Evolutionary conservation across 768 basidiomycete species (phyloP).

Genomic region (Hebeloma cylindrosporum): DNA sequence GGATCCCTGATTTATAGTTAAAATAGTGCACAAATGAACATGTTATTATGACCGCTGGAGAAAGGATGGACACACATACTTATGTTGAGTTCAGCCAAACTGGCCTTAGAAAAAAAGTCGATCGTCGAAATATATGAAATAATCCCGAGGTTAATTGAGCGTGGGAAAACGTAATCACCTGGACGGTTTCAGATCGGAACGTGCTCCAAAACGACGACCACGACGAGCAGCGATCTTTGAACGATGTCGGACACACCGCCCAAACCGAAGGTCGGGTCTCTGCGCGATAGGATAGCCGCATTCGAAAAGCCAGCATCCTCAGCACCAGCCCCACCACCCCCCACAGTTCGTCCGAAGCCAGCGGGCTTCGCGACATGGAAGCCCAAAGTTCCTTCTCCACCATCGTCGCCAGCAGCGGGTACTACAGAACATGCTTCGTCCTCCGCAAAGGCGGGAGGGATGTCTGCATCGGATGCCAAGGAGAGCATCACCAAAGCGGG

Average conservation of each 20-base stretch:
- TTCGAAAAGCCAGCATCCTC: conserved; percentile 71
- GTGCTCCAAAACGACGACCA: conserved; percentile 9
- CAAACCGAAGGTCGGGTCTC: conserved; percentile 70
- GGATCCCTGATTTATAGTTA: too few species aligned
- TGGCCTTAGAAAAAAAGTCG: too few species aligned
- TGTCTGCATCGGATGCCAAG: conserved; percentile 87
- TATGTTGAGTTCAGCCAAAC: too few species aligned
- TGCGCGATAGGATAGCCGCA: conserved; percentile 86
- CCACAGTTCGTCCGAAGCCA: conserved; percentile 66
- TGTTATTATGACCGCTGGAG: too few species aligned
- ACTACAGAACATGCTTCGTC: conserved; percentile 16
- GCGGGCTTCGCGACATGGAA: conserved; percentile 66
- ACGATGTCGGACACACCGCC: conserved; percentile 64
- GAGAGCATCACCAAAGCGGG: conserved; percentile 79
- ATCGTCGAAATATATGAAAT: too few species aligned
- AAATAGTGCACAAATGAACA: too few species aligned
- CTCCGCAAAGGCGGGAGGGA: conserved; percentile 38
- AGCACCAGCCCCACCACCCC: conserved; percentile 39
- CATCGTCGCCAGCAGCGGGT: conserved; percentile 38
- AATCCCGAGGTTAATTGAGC: background rate
- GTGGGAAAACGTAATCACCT: conserved; percentile 7
- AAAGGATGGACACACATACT: too few species aligned
- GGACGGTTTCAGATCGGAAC: background rate
- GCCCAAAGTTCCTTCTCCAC: conserved; percentile 57
- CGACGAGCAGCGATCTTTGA: conserved; percentile 1